Conservation (phyloP, 495 filamentous ascomycete species). For the Acidomyces sp. region DNA sequence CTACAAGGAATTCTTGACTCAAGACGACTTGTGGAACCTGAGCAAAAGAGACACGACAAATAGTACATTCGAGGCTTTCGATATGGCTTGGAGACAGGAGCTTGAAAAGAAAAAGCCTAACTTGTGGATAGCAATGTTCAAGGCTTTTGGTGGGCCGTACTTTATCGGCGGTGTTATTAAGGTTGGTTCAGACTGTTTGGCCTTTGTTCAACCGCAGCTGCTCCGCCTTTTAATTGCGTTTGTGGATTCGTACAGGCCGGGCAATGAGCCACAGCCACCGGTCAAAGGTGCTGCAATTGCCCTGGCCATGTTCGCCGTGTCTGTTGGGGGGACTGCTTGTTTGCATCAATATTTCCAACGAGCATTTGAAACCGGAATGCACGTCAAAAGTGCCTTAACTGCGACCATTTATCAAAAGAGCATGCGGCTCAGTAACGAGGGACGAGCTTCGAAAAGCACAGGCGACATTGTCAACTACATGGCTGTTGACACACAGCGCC, state of each 20-base stretch:
- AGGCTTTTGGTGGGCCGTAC: slow-evolving; percentile 75
- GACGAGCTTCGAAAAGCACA: slow-evolving; percentile 76
- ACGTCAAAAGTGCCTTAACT: slow-evolving; percentile 78
- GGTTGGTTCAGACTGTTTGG: slow-evolving; percentile 63
- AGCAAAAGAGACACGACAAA: slow-evolving; percentile 66
- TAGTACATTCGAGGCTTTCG: slow-evolving; percentile 50
- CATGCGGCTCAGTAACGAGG: slow-evolving; percentile 82
- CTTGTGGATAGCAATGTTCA: slow-evolving; percentile 84
- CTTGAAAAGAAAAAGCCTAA: slow-evolving; percentile 62
- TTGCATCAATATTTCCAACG: slow-evolving; percentile 95
- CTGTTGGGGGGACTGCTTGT: slow-evolving; percentile 64
- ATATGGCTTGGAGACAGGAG: slow-evolving; percentile 65
- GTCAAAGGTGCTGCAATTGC: slow-evolving; percentile 80
- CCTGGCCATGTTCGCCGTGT: slow-evolving; percentile 80
- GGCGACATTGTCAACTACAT: slow-evolving; percentile 99
- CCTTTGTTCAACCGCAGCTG: slow-evolving; percentile 86
- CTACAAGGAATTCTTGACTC: slow-evolving; percentile 80
- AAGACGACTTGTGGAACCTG: slow-evolving; percentile 94
- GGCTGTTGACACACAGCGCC: slow-evolving; percentile 90
- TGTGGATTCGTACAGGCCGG: slow-evolving; percentile 58
- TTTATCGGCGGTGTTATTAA: slow-evolving; percentile 71
- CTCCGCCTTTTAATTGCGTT: slow-evolving; percentile 74
- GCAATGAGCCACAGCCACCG: slow-evolving; percentile 53
- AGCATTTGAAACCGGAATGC: slow-evolving; percentile 90
- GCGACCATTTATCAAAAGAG: slow-evolving; percentile 88